A percentile compares a stretch with the other conserved stretches of the same genome.
Conservation (phyloP, 148 eudicot species). For the Silene conica region DNA sequence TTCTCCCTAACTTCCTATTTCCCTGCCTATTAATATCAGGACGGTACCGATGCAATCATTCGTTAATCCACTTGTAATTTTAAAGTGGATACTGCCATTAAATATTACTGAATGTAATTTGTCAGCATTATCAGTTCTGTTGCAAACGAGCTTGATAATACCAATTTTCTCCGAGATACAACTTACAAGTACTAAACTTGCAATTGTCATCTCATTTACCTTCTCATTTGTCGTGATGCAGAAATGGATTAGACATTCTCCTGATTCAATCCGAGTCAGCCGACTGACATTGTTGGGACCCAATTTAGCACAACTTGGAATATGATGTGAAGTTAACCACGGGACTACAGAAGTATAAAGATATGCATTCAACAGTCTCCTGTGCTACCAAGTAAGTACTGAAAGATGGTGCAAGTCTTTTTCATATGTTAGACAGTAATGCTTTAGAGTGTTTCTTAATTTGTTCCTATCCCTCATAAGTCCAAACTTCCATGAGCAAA, state of each 20-base stretch:
- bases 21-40: not conserved
- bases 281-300: not conserved
- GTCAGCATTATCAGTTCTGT: conserved; percentile 7
- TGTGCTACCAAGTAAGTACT: conserved; percentile 26
- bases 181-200: conserved; percentile 13
- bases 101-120: not conserved
- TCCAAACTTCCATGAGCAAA: conserved; percentile 11
- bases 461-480: not conserved
- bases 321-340: conserved; percentile 10
- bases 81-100: conserved; percentile 11
- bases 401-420: conserved; percentile 7
- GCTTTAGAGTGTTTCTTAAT: conserved; percentile 16
- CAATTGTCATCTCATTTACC: conserved; percentile 13
- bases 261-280: not conserved
- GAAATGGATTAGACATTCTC: conserved; percentile 23
- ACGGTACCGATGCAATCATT: not conserved
- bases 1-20: not conserved
- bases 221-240: conserved; percentile 19
- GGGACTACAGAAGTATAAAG: conserved; percentile 12
- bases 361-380: conserved; percentile 24
- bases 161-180: not conserved
- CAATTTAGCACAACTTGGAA: conserved; percentile 1
- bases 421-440: conserved; percentile 3
- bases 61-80: conserved; percentile 10
- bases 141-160: conserved; percentile 5